These are phyloP conservation scores for Skeletonema menzelii DNA, from an alignment of 108 stramenopile genomes.

Conservation along the genomic window DNA sequence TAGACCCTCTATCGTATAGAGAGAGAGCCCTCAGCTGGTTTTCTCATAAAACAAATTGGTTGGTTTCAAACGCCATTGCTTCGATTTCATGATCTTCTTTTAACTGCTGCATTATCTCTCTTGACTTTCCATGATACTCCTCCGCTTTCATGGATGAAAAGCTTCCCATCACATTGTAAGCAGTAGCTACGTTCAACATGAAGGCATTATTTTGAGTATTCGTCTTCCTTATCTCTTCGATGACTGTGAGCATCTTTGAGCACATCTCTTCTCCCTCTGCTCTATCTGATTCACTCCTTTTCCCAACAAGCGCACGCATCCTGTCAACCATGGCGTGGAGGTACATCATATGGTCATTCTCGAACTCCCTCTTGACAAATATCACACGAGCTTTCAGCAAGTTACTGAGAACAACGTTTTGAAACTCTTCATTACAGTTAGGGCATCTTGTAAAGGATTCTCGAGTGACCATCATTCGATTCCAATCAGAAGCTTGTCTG, in stretches of 20 bases:
- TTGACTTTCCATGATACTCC: not conserved
- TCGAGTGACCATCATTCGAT: too few relatives aligned
- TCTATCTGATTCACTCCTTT: not conserved
- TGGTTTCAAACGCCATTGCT: not conserved
- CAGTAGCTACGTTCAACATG: not conserved
- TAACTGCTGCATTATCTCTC: not conserved
- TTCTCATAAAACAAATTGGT: not conserved
- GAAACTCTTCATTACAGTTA: too few relatives aligned
- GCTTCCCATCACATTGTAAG: not conserved
- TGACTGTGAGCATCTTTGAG: not conserved
- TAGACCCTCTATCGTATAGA: too few relatives aligned
- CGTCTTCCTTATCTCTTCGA: not conserved
- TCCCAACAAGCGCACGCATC: too few relatives aligned
- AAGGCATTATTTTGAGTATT: not conserved
- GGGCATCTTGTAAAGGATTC: too few relatives aligned
- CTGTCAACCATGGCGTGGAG: too few relatives aligned
- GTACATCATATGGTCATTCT: too few relatives aligned
- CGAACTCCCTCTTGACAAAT: too few relatives aligned
- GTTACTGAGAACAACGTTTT: too few relatives aligned
- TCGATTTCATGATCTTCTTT: not conserved
- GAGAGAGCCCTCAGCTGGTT: too few relatives aligned
- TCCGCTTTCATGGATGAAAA: not conserved
- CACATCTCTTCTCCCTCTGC: not conserved
- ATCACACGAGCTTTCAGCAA: too few relatives aligned
- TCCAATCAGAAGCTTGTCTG: too few relatives aligned